Evolutionary conservation across 805 yeast species (phyloP), one percentile per base, ranked within the genome.

Genomic region (Starmerella sirachaensis): DNA sequence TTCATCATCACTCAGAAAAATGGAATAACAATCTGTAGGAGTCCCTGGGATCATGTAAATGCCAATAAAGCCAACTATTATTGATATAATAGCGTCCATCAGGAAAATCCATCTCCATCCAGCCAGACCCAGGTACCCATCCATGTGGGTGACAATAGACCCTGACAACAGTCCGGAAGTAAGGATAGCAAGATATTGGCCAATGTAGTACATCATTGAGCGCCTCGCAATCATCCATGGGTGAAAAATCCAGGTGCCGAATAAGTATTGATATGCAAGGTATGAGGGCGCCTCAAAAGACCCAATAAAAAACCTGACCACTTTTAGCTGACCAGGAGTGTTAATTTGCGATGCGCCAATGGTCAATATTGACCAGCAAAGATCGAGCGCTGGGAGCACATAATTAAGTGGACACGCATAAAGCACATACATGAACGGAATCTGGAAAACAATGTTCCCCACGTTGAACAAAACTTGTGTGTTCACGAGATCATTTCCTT

Each of bases 41-140:
- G 80, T 76, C 33, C 83, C 84, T 8, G 84, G 85, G 43, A 75
- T 58, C 49, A 64, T 47, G 50, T 68, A 70, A 41, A 66, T 62
- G 0, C 79, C 80, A 35, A 70, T 42, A 6, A 77, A 9, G 5
- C 77, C 79, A 25, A 78, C 69, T 2, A 65, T 72, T 19, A 76
- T 50, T 5, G 78, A 71, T 33, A 78, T 66, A 33, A 71, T 50
- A 10, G 76, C 77, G 53, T 76, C 82, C 43, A 78, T 65, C 32
- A 78, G 70, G 50, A 74, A 78, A 53, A 74, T 71, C 84, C 84
- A 78, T 61, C 76, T 65, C 84, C 84, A 78, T 10, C 81, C 74
- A 7, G 65, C 64, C 10, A 70, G 58, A 0, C 82, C 82, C 31
- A 55, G 51, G 9, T 53, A 59, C 21, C 78, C 81, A 37, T 64